Evolutionary conservation across 768 basidiomycete genomes (phyloP).

Genomic region (Russula ochroleuca): DNA sequence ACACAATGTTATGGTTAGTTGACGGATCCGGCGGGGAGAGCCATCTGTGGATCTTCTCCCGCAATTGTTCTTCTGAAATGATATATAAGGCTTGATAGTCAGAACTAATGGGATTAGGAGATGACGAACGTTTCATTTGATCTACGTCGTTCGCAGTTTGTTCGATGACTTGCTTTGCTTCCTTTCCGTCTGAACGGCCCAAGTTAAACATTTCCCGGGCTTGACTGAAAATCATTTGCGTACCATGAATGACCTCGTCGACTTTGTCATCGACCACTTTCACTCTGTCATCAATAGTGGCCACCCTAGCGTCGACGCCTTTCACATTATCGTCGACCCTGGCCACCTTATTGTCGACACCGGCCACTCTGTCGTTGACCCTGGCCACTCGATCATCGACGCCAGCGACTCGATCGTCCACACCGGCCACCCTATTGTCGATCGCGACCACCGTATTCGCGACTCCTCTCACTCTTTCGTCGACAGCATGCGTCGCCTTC

Average conservation of each 20-base stretch:
- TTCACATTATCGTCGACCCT: no score
- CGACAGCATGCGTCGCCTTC: not conserved
- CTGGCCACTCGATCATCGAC: not conserved
- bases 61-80: not conserved
- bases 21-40: slow-evolving; percentile 2
- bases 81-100: not conserved
- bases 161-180: not conserved
- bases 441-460: not conserved
- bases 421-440: no score
- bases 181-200: not conserved
- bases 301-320: not conserved
- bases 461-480: not conserved
- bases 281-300: not conserved
- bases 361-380: not conserved
- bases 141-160: no score
- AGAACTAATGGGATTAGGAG: not conserved
- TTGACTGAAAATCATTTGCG: not conserved
- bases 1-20: not conserved
- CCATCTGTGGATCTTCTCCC: not conserved
- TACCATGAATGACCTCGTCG: not conserved
- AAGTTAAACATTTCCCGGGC: no score
- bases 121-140: not conserved
- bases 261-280: not conserved
- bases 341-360: not conserved
- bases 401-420: no score